phyloP scores from a whole-genome alignment of 176 grass and related monocot species.

The Carex kokanica region DNA sequence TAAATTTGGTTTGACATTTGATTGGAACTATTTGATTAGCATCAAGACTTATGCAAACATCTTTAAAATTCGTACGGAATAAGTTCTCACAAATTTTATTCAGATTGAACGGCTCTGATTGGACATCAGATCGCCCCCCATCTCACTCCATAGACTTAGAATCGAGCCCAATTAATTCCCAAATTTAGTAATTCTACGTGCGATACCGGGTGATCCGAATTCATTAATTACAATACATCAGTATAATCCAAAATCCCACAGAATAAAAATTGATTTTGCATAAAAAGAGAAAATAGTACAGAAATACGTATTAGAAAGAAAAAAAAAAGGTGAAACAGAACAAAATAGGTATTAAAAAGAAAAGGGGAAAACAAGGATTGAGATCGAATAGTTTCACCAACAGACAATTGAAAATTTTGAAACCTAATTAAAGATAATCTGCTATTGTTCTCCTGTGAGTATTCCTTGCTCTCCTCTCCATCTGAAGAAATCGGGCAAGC shows the following conservation, averaged over 20 bases:
- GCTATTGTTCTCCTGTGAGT: not conserved
- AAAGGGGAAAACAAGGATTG: not conserved
- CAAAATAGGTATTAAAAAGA: not conserved
- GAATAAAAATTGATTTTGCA: not conserved
- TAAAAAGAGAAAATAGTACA: not conserved
- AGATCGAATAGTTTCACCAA: not conserved
- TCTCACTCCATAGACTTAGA: no score
- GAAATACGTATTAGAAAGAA: not conserved
- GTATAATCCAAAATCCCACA: not conserved
- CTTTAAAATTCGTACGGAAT: no score
- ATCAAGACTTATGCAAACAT: no score
- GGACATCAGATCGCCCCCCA: no score
- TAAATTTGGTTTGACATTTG: no score
- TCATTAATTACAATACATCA: not conserved
- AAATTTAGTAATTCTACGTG: no score
- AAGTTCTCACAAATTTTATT: no score
- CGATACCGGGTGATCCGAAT: no score
- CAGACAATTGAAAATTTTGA: conserved; percentile 4
- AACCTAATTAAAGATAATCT: not conserved
- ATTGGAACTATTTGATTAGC: no score
- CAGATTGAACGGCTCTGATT: no score
- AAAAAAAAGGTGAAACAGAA: not conserved
- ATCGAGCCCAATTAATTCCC: no score
- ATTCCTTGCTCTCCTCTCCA: conserved; percentile 42
- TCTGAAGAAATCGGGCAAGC: conserved; percentile 52